A percentile compares a stretch with the other conserved stretches of the same genome.
Evolutionary conservation across 2,329 filamentous ascomycete genomes (phyloP).

Genomic region (Calonectria pseudoturangicola): DNA sequence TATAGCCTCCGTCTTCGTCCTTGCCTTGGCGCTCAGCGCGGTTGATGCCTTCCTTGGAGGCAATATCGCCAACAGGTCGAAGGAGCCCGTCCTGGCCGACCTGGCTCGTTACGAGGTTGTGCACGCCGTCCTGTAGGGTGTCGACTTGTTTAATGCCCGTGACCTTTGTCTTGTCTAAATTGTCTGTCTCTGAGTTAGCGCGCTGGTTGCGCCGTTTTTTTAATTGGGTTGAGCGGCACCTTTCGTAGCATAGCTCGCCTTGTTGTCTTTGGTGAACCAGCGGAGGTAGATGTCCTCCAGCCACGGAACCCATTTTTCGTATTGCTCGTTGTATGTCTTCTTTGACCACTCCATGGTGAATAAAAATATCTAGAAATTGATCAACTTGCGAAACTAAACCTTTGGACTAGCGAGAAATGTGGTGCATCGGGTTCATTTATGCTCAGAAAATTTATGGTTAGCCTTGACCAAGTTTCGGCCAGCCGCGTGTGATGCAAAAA

Average conservation of each 20-base stretch:
- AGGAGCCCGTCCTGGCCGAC: constrained; percentile 81
- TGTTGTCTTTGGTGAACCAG: constrained; percentile 86
- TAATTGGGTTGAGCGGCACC: constrained; percentile 64
- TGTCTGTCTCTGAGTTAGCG: constrained; percentile 66
- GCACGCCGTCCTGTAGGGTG: constrained; percentile 79
- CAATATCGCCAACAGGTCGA: constrained; percentile 77
- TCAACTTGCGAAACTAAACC: background rate
- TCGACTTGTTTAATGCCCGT: constrained; percentile 81
- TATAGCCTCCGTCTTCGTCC: constrained; percentile 74
- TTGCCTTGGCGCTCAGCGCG: constrained; percentile 78
- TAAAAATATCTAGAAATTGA: background rate
- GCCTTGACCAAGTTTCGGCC: constrained; percentile 4
- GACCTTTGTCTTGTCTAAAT: constrained; percentile 81
- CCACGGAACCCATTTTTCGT: constrained; percentile 86
- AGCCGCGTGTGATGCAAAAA: constrained; percentile 24
- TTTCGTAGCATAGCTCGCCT: constrained; percentile 82
- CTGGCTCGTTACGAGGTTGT: constrained; percentile 77
- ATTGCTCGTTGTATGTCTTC: constrained; percentile 81
- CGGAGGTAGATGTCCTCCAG: constrained; percentile 82
- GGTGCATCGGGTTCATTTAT: constrained; percentile 2
- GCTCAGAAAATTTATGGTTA: background rate
- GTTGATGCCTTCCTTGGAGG: constrained; percentile 80
- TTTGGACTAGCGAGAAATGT: background rate
- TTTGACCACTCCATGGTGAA: constrained; percentile 72
- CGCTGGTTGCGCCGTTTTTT: fast-evolving